phyloP scores from a whole-genome alignment of 768 basidiomycete species.

The Termitomyces sp. region DNA sequence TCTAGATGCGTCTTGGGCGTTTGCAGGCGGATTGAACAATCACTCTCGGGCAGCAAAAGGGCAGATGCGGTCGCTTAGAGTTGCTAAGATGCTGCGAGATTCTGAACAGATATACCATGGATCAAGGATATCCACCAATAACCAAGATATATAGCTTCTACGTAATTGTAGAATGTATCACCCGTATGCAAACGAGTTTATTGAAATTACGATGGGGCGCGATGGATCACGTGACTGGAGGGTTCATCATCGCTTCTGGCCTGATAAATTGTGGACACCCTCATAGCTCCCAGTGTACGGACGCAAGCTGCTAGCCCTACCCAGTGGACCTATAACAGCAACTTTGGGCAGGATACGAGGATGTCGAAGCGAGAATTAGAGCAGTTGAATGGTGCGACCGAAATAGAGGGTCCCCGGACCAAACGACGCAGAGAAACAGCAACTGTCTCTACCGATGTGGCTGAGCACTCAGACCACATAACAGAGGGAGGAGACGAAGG shows the following conservation, averaged over 20 bases:
- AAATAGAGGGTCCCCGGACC: conserved; percentile 37
- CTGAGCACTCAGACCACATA: conserved; percentile 32
- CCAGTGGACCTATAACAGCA: conserved; percentile 7
- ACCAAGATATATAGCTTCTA: neutral
- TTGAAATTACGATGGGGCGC: conserved; percentile 12
- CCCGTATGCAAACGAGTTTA: neutral
- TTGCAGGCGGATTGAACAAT: conserved; percentile 69
- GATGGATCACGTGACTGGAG: conserved; percentile 18
- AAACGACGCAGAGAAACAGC: conserved; percentile 42
- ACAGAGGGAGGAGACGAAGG: conserved; percentile 18
- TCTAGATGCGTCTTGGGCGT: conserved; percentile 58
- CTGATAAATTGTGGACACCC: conserved; percentile 15
- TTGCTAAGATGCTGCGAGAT: conserved; percentile 36
- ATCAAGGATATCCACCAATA: neutral
- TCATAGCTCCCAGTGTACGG: conserved; percentile 4
- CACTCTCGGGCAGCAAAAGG: conserved; percentile 58
- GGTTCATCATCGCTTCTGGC: conserved; percentile 13
- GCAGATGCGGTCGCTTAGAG: conserved; percentile 43
- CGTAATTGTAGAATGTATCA: neutral
- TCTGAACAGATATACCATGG: neutral
- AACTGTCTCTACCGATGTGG: conserved; percentile 37
- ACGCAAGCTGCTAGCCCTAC: conserved; percentile 6
- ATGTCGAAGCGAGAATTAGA: conserved; percentile 43
- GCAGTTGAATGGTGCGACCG: conserved; percentile 30
- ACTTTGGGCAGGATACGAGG: conserved; percentile 5